Conservation (phyloP, 208 protist species). For the Entamoeba moshkovskii region DNA sequence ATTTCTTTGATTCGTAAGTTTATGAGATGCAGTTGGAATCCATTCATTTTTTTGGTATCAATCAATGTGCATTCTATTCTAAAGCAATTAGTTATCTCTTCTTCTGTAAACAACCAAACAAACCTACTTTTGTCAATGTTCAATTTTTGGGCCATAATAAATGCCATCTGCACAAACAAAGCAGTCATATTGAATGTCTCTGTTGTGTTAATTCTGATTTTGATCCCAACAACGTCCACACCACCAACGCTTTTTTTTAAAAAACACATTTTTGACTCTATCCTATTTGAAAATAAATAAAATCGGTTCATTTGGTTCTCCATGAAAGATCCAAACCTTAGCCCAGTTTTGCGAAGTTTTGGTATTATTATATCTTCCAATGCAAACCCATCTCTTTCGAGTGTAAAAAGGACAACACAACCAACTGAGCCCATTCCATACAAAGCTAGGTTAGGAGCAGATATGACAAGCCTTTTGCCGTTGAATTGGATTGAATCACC, state of each 20-base stretch:
- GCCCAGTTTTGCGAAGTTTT: background rate
- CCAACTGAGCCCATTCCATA: background rate
- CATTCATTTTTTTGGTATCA: too few species aligned
- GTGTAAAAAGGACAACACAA: background rate
- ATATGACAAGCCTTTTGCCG: background rate
- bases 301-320: background rate
- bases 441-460: background rate
- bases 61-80: too few species aligned
- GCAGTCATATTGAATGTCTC: background rate
- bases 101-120: background rate
- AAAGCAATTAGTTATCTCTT: background rate
- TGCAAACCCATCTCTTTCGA: background rate
- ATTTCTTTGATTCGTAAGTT: background rate
- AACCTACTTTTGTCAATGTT: background rate
- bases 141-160: background rate
- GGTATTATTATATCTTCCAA: background rate
- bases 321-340: background rate
- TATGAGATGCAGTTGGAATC: too few species aligned
- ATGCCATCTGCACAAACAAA: background rate
- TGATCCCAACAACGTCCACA: background rate
- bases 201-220: background rate
- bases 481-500: background rate
- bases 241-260: background rate
- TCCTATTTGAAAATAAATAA: background rate
- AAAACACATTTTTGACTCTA: too few species aligned